A percentile compares a stretch with the other conserved stretches of the same genome.
These are phyloP conservation scores for Pilobolus umbonatus DNA, from an alignment of 192 early-diverging fungal genomes.

Conservation along the genomic window DNA sequence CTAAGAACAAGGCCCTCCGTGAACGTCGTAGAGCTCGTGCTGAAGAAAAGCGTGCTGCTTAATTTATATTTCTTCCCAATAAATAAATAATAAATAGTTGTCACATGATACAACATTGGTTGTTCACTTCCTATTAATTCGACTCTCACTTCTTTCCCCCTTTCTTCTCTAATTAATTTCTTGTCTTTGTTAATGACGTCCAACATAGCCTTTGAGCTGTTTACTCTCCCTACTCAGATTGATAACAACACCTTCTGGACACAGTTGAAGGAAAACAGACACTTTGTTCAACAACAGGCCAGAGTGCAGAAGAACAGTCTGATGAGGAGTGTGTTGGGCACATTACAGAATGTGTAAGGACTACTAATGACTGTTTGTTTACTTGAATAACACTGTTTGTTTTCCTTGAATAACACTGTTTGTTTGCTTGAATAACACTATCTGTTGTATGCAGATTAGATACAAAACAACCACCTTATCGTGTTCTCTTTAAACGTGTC, in stretches of 20 bases:
- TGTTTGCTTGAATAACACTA: background rate
- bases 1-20: slow-evolving; percentile 91
- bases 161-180: too few relatives aligned
- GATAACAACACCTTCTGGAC: slow-evolving; percentile 66
- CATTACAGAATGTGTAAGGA: slow-evolving; percentile 89
- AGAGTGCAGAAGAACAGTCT: slow-evolving; percentile 53
- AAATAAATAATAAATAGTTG: too few relatives aligned
- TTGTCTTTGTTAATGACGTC: too few relatives aligned
- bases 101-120: too few relatives aligned
- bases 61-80: too few relatives aligned
- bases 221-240: slow-evolving; percentile 50
- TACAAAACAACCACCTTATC: slow-evolving; percentile 88
- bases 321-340: slow-evolving; percentile 73
- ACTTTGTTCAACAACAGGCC: slow-evolving; percentile 69
- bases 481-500: slow-evolving; percentile 71
- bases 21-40: slow-evolving; percentile 61
- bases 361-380: background rate
- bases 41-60: background rate
- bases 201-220: slow-evolving; percentile 21
- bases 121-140: too few relatives aligned
- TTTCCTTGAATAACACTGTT: slow-evolving; percentile 38
- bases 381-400: background rate
- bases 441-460: slow-evolving; percentile 37
- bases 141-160: too few relatives aligned
- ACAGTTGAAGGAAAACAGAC: slow-evolving; percentile 52